These are phyloP conservation scores for Yamadazyma philogaea DNA, from an alignment of 805 yeast species.

Conservation along the genomic window DNA sequence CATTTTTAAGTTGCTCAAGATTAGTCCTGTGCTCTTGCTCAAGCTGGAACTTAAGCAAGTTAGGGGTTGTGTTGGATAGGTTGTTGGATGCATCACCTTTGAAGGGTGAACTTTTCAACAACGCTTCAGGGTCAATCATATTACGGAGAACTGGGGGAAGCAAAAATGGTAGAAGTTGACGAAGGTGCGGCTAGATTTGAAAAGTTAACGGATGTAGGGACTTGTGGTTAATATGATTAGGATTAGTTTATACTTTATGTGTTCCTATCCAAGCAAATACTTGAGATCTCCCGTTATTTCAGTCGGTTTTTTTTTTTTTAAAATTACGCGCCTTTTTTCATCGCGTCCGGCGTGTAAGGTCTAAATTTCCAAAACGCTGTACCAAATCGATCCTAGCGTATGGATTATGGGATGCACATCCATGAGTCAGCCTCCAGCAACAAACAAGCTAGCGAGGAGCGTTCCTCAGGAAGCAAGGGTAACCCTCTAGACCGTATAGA, in stretches of 20 bases:
- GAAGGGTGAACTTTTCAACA: constrained; percentile 37
- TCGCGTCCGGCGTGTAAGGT: background rate
- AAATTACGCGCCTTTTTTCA: background rate
- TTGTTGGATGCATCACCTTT: constrained; percentile 26
- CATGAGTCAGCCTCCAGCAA: background rate
- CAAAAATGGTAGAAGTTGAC: background rate
- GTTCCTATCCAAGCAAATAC: too few species aligned
- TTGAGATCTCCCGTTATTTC: background rate
- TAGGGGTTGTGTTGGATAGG: constrained; percentile 40
- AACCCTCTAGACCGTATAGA: constrained; percentile 5
- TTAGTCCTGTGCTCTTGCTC: constrained; percentile 36
- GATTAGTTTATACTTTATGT: too few species aligned
- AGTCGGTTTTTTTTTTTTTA: background rate
- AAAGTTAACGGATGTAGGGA: background rate
- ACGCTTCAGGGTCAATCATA: constrained; percentile 39
- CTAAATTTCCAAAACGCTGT: background rate
- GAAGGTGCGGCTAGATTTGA: background rate
- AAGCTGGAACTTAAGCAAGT: constrained; percentile 41
- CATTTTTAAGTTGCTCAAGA: constrained; percentile 14
- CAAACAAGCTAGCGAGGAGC: background rate
- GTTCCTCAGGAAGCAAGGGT: background rate
- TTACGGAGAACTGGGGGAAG: background rate
- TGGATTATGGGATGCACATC: background rate
- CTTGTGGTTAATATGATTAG: too few species aligned
- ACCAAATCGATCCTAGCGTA: background rate